These are phyloP conservation scores for Cinchona pubescens DNA, from an alignment of 257 asterid genomes.

Conservation along the genomic window DNA sequence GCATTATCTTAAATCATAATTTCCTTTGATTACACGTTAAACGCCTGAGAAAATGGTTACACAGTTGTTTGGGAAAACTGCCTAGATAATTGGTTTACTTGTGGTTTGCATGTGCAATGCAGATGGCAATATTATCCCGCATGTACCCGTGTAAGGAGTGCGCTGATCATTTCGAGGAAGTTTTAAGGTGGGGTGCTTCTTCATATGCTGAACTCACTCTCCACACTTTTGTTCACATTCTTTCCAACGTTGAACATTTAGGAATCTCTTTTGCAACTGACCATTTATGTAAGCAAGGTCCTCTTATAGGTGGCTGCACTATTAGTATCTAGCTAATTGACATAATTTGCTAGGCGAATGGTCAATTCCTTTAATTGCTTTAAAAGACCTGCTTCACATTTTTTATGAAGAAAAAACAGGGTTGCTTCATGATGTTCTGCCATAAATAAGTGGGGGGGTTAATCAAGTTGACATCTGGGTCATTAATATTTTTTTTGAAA, in stretches of 20 bases:
- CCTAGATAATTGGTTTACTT: not conserved
- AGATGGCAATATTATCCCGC: conserved; percentile 88
- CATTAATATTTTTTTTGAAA: not conserved
- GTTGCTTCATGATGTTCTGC: not conserved
- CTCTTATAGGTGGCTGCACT: not conserved
- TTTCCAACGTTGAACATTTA: not conserved
- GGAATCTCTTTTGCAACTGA: not conserved
- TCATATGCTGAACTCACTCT: not conserved
- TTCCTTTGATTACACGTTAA: not conserved
- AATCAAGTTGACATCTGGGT: not conserved
- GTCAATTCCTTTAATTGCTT: not conserved
- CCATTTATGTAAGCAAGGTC: not conserved
- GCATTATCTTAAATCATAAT: not conserved
- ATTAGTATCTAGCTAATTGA: not conserved
- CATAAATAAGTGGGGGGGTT: not conserved
- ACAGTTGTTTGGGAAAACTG: not conserved
- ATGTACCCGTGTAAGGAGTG: conserved; percentile 93
- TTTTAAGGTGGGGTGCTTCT: conserved; percentile 49
- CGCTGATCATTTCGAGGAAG: conserved; percentile 95
- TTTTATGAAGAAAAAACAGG: not conserved
- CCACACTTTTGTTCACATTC: not conserved
- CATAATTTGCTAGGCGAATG: not conserved
- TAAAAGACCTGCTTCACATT: not conserved
- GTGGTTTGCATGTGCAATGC: conserved; percentile 24
- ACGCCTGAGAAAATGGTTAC: not conserved